These are phyloP conservation scores for Penicillium ochrochloron DNA, from an alignment of 495 filamentous ascomycete species.

Conservation along the genomic window DNA sequence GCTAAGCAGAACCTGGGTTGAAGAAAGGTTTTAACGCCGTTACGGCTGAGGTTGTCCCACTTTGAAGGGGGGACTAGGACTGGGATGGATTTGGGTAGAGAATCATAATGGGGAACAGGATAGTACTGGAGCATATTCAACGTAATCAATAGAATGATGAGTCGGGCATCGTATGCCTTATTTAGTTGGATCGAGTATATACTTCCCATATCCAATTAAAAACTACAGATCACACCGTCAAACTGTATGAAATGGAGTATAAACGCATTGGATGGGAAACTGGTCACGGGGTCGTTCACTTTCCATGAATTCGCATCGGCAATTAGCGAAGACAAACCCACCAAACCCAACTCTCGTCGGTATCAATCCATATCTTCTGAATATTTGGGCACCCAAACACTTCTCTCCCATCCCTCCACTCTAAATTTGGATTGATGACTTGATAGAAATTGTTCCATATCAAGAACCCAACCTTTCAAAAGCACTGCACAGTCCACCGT, in stretches of 20 bases:
- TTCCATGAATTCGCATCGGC: background rate
- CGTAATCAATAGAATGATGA: too few relatives aligned
- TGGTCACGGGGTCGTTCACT: constrained; percentile 1
- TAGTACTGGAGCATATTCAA: too few relatives aligned
- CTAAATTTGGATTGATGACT: background rate
- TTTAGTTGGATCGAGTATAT: background rate
- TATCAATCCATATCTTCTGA: background rate
- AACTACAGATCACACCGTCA: background rate
- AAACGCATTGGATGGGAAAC: background rate
- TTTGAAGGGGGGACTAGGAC: background rate
- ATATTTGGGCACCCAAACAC: background rate
- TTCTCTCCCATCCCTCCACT: background rate
- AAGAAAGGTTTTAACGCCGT: background rate
- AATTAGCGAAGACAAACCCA: background rate
- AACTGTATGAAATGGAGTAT: background rate
- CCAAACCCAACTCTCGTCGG: background rate
- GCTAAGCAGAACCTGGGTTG: background rate
- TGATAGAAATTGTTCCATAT: background rate
- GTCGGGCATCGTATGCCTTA: background rate
- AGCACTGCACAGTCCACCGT: background rate
- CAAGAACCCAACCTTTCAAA: too few relatives aligned
- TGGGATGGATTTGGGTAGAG: too few relatives aligned
- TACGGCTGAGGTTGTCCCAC: background rate
- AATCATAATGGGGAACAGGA: too few relatives aligned
- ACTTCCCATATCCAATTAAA: background rate